Conservation (phyloP, 345 rosid species). For the Eucalyptus grandis region DNA sequence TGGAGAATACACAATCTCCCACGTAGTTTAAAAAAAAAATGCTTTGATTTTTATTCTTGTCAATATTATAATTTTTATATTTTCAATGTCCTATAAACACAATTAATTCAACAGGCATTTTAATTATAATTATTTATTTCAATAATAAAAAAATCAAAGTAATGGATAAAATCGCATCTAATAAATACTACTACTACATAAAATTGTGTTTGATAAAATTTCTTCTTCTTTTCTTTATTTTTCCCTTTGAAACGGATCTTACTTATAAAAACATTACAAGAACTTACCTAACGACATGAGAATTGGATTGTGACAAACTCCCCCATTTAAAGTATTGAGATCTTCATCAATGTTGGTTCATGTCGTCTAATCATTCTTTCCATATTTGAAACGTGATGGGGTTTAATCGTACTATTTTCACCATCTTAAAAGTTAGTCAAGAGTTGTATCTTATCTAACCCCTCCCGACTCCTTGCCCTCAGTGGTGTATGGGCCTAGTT, state of each 20-base stretch:
- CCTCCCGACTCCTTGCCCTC: no score
- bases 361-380: not conserved
- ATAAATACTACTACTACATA: no score
- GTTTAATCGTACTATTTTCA: not conserved
- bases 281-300: not conserved
- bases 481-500: not conserved
- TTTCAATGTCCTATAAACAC: not conserved
- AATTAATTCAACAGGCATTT: not conserved
- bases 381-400: fast-evolving
- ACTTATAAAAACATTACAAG: not conserved
- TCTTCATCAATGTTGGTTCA: not conserved
- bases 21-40: not conserved
- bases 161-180: not conserved
- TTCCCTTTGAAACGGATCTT: not conserved
- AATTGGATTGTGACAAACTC: not conserved
- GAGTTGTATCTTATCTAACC: not conserved
- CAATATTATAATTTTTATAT: not conserved
- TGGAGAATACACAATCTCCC: not conserved
- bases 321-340: not conserved
- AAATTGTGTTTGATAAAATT: no score
- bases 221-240: no score
- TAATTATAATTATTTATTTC: not conserved
- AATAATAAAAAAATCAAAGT: not conserved
- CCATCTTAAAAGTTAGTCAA: not conserved
- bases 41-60: not conserved